phyloP scores from a whole-genome alignment of 2,329 filamentous ascomycete genomes.

The Amauroascus verrucosus region DNA sequence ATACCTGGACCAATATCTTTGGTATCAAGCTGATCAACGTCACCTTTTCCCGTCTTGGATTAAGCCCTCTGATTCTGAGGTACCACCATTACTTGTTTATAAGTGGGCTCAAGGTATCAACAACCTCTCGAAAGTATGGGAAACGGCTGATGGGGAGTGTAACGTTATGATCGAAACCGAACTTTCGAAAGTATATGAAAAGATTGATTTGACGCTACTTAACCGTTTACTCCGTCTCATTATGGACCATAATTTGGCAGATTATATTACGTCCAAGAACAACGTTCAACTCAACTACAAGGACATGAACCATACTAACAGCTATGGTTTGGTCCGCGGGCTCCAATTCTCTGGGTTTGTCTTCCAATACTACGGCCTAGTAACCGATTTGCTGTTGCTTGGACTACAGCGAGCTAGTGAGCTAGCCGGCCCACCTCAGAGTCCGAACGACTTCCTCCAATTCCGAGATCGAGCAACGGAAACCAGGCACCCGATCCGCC shows the following conservation, averaged over 20 bases:
- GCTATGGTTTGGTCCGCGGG: constrained; percentile 95
- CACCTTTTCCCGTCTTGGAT: constrained; percentile 98
- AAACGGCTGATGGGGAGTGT: constrained; percentile 84
- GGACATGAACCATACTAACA: constrained; percentile 99
- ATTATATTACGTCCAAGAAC: constrained; percentile 99
- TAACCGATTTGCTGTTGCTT: constrained; percentile 83
- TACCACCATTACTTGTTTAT: constrained; percentile 86
- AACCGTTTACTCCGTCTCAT: constrained; percentile 88
- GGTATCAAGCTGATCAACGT: constrained; percentile 97
- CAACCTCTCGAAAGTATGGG: constrained; percentile 92
- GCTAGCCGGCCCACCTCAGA: constrained; percentile 86
- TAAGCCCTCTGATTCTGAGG: constrained; percentile 96
- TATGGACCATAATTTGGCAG: constrained; percentile 98
- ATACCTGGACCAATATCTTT: constrained; percentile 95
- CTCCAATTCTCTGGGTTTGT: constrained; percentile 97
- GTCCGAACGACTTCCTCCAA: constrained; percentile 93
- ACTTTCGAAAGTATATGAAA: constrained; percentile 98
- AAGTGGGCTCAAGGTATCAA: constrained; percentile 99
- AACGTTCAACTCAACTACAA: constrained; percentile 99
- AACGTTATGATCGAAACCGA: constrained; percentile 99
- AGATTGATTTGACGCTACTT: constrained; percentile 91
- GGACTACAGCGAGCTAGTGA: constrained; percentile 95
- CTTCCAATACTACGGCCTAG: constrained; percentile 96
- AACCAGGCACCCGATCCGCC: constrained; percentile 81
- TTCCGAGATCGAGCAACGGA: constrained; percentile 91